phyloP scores from a whole-genome alignment of 768 basidiomycete genomes.

The Fibroporia radiculosa region DNA sequence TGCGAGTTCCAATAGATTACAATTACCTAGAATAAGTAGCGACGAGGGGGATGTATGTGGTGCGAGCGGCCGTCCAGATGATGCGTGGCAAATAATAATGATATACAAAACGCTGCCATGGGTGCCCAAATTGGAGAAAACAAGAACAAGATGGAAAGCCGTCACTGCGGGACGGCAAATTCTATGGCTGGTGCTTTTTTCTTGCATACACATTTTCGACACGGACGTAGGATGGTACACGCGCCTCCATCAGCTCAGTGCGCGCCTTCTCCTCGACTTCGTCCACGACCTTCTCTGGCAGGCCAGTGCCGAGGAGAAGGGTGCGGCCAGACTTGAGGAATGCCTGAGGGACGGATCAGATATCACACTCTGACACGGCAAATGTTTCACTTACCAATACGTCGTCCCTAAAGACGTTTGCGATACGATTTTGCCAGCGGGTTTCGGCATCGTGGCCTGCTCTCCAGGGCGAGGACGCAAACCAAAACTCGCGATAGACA shows the following conservation, averaged over 20 bases:
- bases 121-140: background rate
- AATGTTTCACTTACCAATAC: conserved; percentile 33
- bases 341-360: conserved; percentile 29
- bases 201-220: conserved; percentile 57
- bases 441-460: conserved; percentile 27
- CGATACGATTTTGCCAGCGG: conserved; percentile 29
- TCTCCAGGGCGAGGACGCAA: conserved; percentile 51
- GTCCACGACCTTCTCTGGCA: conserved; percentile 45
- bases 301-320: conserved; percentile 55
- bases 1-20: too few species aligned
- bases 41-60: too few species aligned
- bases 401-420: conserved; percentile 48
- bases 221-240: conserved; percentile 41
- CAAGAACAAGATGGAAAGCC: background rate
- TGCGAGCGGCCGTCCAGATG: too few species aligned
- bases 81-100: too few species aligned
- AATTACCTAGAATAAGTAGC: too few species aligned
- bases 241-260: conserved; percentile 43
- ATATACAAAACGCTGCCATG: background rate
- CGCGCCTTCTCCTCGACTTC: conserved; percentile 43
- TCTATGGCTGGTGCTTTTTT: conserved; percentile 29
- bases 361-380: background rate
- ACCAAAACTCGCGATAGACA: conserved; percentile 51
- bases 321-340: conserved; percentile 64
- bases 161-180: too few species aligned